Percentiles rank a stretch among this genome's conserved stretches.
These are phyloP conservation scores for Akanthomyces uredinophilus DNA, from an alignment of 2,329 filamentous ascomycete species.

Conservation along the genomic window DNA sequence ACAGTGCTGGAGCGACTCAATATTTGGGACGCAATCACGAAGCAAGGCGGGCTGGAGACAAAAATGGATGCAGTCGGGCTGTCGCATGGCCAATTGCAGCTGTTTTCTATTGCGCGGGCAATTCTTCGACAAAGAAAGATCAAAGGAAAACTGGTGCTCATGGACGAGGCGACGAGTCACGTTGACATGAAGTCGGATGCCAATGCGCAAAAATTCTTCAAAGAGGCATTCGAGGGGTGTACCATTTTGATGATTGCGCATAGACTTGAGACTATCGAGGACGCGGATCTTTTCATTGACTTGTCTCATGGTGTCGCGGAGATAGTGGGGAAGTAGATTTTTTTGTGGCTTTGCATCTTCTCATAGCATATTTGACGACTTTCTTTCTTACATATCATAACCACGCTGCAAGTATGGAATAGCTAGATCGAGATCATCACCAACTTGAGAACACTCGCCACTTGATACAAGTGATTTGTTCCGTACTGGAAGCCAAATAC, in stretches of 20 bases:
- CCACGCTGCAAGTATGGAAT: no score
- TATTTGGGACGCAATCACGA: conserved; percentile 22
- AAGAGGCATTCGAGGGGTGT: conserved; percentile 1
- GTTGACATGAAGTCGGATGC: conserved; percentile 2
- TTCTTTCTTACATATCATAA: background rate
- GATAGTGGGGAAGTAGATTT: background rate
- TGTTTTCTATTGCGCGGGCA: conserved; percentile 55
- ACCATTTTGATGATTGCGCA: conserved; percentile 9
- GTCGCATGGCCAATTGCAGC: conserved; percentile 53
- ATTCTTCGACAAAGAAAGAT: conserved; percentile 36
- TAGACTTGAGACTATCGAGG: conserved; percentile 6
- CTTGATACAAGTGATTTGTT: no score
- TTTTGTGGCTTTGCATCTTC: background rate
- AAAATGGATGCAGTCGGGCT: conserved; percentile 39
- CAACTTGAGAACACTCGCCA: no score
- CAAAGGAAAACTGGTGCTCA: conserved; percentile 9
- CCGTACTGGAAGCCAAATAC: no score
- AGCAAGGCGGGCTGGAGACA: conserved; percentile 23
- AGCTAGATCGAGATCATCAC: no score
- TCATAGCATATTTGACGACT: no score
- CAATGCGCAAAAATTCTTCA: background rate
- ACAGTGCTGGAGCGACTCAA: background rate
- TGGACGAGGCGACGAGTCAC: conserved; percentile 13
- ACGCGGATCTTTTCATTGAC: conserved; percentile 1
- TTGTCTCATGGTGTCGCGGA: conserved; percentile 1